Evolutionary conservation across 345 rosid species (phyloP), one percentile per base, ranked within the genome.

Genomic region (Bruguiera sexangula): DNA sequence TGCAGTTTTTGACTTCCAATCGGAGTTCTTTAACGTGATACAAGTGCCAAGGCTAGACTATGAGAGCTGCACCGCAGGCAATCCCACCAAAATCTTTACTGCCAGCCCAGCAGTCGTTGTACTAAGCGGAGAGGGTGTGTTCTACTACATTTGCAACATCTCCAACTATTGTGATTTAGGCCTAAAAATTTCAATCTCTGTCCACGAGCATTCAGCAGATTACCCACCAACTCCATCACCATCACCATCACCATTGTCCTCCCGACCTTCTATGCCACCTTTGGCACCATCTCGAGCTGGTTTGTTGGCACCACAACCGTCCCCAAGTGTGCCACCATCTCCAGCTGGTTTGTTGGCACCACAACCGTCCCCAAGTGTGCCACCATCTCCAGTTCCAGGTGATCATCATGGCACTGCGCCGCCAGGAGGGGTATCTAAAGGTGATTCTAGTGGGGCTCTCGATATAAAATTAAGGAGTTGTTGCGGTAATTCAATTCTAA

Each of bases 101-200:
- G 20, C 36, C 15, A 69, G 82, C 27, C 87, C 82, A 10, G 85
- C 81, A 3, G 65, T 54, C 9, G 55, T 82, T 18, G 5, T 43
- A 15, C 58, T 77, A 58, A 54, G 50, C 9, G 65, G 75, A 24
- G 56, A 56, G 37, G 82, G 85, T 4, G 73, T 68, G 34, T 75
- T 73, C 64, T 79, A 84, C 67, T 84, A 73, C 66, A 76, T 82
- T n/a, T 84, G 84, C 78, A 84, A 74, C 62, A 59, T 84, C 69
- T 81, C 87, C 0, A 63, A 75, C 26, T 77, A 81, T 62, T 84
- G 87, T 72, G 63, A 69, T 13, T 70, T 84, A 0, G 85, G 85
- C 52, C 87, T 72, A 54, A 84, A 73, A 60, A 58, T 84, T n/a
- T 70, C 70, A 3, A 18, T 84, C 6, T 10, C 59, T 31, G 80